A percentile compares a stretch with the other conserved stretches of the same genome.
Evolutionary conservation across 495 filamentous ascomycete genomes (phyloP).

Genomic region (Parmelia sp.): DNA sequence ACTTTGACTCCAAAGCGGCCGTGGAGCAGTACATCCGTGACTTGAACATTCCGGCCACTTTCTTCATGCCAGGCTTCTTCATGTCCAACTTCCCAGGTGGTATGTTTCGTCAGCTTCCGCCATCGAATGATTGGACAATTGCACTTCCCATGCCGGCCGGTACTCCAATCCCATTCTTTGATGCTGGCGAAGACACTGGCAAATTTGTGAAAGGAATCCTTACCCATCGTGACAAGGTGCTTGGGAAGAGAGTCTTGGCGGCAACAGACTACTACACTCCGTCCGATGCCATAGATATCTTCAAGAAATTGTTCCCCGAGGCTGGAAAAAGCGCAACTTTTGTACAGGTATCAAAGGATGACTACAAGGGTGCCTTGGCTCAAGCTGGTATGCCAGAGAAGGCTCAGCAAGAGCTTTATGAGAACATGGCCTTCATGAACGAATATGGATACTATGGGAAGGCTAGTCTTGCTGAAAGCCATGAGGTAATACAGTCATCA

Average conservation of each 20-base stretch:
- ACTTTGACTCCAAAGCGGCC: constrained; percentile 57
- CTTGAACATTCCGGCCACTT: constrained; percentile 45
- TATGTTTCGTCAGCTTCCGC: constrained; percentile 29
- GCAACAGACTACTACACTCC: constrained; percentile 48
- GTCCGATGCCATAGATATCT: constrained; percentile 41
- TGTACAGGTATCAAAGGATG: constrained; percentile 39
- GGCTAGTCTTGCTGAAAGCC: constrained; percentile 21
- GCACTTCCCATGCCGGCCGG: constrained; percentile 36
- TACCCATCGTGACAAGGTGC: constrained; percentile 17
- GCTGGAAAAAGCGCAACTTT: constrained; percentile 43
- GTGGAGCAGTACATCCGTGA: constrained; percentile 52
- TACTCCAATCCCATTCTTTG: constrained; percentile 47
- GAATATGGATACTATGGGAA: constrained; percentile 49
- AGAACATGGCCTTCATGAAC: constrained; percentile 48
- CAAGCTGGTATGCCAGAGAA: constrained; percentile 35
- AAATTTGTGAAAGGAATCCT: constrained; percentile 51
- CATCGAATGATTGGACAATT: constrained; percentile 36
- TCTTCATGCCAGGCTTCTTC: constrained; percentile 53
- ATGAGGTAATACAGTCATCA: constrained; percentile 9
- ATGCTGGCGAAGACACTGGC: constrained; percentile 45
- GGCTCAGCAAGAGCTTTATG: constrained; percentile 44
- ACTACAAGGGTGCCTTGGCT: constrained; percentile 41
- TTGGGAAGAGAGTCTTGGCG: constrained; percentile 31
- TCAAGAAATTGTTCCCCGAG: constrained; percentile 43
- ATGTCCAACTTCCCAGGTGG: constrained; percentile 44